Evolutionary conservation across 2,329 filamentous ascomycete species (phyloP).

Genomic region (Curvularia sp.): DNA sequence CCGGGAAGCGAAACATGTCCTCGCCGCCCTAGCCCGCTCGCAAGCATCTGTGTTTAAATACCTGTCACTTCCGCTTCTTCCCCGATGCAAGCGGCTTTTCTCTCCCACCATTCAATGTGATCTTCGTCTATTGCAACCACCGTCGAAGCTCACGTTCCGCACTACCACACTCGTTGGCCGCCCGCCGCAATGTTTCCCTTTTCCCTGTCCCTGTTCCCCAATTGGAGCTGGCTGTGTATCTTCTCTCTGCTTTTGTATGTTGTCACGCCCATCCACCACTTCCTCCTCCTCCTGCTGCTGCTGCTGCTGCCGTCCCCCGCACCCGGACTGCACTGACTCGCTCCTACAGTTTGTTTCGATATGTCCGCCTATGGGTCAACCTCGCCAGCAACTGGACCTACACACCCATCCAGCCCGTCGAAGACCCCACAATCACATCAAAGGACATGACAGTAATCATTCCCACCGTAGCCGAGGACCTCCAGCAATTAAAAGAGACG

Average conservation of each 20-base stretch:
- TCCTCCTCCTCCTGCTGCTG: neutral
- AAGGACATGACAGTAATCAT: slow-evolving; percentile 93
- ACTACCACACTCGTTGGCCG: slow-evolving; percentile 49
- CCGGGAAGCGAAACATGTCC: slow-evolving; percentile 51
- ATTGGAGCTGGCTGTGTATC: slow-evolving; percentile 52
- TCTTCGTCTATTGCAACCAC: slow-evolving; percentile 47
- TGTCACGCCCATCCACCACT: slow-evolving; percentile 5
- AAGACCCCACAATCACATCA: slow-evolving; percentile 78
- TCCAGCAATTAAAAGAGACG: slow-evolving; percentile 82
- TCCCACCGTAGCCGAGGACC: slow-evolving; percentile 87
- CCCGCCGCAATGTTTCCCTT: slow-evolving; percentile 50
- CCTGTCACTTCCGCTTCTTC: slow-evolving; percentile 49
- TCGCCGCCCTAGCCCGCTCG: slow-evolving; percentile 49
- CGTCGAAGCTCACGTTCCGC: slow-evolving; percentile 45
- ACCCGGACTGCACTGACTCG: slow-evolving; percentile 34
- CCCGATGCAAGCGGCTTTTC: slow-evolving; percentile 50
- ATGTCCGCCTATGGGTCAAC: slow-evolving; percentile 84
- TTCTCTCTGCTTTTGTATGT: slow-evolving; percentile 49
- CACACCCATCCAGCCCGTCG: slow-evolving; percentile 81
- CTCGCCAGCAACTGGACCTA: slow-evolving; percentile 79
- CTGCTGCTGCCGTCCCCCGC: slow-evolving; percentile 13
- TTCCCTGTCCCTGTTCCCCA: slow-evolving; percentile 47
- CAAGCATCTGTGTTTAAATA: slow-evolving; percentile 52
- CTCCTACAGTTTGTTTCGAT: slow-evolving; percentile 77
- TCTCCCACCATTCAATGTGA: slow-evolving; percentile 52